Evolutionary conservation across 306 rosid genomes (phyloP), one percentile per base, ranked within the genome.

Genomic region (Begonia peltatifolia): DNA sequence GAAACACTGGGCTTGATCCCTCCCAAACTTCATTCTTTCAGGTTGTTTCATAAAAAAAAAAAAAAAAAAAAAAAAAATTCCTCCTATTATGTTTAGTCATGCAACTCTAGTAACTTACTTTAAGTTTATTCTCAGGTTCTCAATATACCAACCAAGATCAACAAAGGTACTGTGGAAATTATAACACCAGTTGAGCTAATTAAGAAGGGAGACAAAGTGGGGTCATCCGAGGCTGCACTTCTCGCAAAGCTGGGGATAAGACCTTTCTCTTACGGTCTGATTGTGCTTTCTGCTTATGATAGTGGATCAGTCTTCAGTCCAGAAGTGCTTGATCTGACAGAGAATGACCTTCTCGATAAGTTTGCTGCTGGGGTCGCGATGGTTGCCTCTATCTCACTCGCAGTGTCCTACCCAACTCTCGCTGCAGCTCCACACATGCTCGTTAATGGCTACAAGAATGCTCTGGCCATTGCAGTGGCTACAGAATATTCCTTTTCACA

Each of bases 221-320:
- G 94, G 0, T 84, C 95, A 14, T 88, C 95, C 25, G 96, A 81
- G 68, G 97, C 97, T 68, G 97, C 97, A 1, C 63, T 88, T 49
- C 93, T 88, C 54, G 76, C 94, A 9, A 88, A 88, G 78, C 88
- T 88, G 7, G 94, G 85, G n/a, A 84, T 88, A 3, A 73, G 96
- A 68, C 96, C 96, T 0, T 88, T 88, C 75, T 88, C 97, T 8
- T 88, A 88, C n/a, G 97, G 97, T 17, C 95, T 88, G 20, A 76
- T 84, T 20, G 93, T 84, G 9, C 62, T 65, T 0, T 71, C 80
- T 30, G 95, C 76, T 0, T 88, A 88, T 59, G 93, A 88, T 15
- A 79, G 75, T 9, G 95, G 97, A 1, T 82, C 95, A 0, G 89
- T 79, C 12, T 88, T 88, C 23, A 71, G 73, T 67, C 97, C 95